Conservation (phyloP, 805 yeast genomes). For the Candida orba region DNA sequence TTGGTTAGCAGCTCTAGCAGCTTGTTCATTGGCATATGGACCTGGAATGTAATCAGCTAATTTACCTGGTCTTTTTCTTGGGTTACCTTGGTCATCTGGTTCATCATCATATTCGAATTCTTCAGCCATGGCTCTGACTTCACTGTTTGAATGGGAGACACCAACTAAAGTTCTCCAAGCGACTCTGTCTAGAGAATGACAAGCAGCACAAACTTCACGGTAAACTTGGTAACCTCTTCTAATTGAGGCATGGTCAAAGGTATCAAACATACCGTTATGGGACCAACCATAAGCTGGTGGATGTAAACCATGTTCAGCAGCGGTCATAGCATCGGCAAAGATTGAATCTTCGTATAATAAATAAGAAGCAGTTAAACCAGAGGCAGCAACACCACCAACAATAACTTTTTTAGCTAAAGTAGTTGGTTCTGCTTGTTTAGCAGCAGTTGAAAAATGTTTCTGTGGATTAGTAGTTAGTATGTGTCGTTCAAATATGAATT, state of each 20-base stretch:
- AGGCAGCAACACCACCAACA: conserved; percentile 57
- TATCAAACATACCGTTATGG: conserved; percentile 83
- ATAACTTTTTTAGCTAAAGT: conserved; percentile 39
- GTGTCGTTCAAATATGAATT: not conserved
- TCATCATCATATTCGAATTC: conserved; percentile 98
- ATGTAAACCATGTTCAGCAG: conserved; percentile 98
- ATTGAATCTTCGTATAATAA: conserved; percentile 75
- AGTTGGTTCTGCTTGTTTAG: conserved; percentile 30
- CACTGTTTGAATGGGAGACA: conserved; percentile 86
- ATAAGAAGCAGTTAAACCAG: conserved; percentile 78
- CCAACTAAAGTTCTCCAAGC: conserved; percentile 99
- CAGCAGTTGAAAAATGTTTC: conserved; percentile 29
- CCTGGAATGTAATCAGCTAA: conserved; percentile 91
- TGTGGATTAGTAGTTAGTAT: conserved; percentile 12
- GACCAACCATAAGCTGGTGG: conserved; percentile 92
- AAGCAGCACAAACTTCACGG: conserved; percentile 98
- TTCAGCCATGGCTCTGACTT: conserved; percentile 90
- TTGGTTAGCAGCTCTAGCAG: conserved; percentile 99
- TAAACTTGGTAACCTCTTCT: conserved; percentile 99
- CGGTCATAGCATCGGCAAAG: conserved; percentile 94
- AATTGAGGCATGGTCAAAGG: conserved; percentile 91
- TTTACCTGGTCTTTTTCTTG: conserved; percentile 97
- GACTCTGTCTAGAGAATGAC: conserved; percentile 93
- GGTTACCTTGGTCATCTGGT: conserved; percentile 97
- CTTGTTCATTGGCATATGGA: conserved; percentile 97